Evolutionary conservation across 108 stramenopile genomes (phyloP), one percentile per base, ranked within the genome.

Genomic region (Discostella stelligeroides): DNA sequence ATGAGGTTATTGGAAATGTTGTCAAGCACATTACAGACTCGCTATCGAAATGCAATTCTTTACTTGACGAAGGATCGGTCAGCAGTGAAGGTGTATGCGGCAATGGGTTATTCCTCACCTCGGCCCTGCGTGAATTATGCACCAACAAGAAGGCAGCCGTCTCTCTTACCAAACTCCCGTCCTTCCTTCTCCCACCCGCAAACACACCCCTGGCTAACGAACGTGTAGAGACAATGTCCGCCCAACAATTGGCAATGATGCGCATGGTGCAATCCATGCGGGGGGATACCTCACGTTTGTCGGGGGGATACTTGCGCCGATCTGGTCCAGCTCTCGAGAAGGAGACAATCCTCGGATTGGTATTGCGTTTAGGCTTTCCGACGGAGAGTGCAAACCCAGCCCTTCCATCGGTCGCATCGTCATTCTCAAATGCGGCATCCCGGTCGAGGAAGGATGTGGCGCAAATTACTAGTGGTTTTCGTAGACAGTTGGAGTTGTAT

Each of bases 271-370:
- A 71, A 46, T 49, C 72, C 56, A 84, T 84, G 84, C 5, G 28
- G 17, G 17, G 46, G 7, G 46, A 47, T 18, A 8, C 46, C 5
- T 49, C 48, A 4, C 48, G 53, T 65, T 42, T 41, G 49, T 49
- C 59, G 63, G 17, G 41, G 41, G 66, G 67, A 14, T 90, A 90
- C 46, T 34, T 71, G 42, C 79, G 74, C 60, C 85, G 94, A 30
- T 88, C 87, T 28, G 94, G 94, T 10, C 88, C 88, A 2, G 94
- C 72, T 6, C 43, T 95, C 18, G 94, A 95, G 71, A 85, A 87
- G 68, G 65, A 87, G 27, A 95, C 94, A 9, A 18, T 95, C 6
- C 70, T 95, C 75, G 94, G 94, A 9, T 18, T 78, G 14, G 75
- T 83, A 15, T 61, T 92, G 41, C 65, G 87, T n/a, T 42, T 90